These are phyloP conservation scores for Mycena sp. DNA, from an alignment of 1,284 basidiomycete species.

Conservation along the genomic window DNA sequence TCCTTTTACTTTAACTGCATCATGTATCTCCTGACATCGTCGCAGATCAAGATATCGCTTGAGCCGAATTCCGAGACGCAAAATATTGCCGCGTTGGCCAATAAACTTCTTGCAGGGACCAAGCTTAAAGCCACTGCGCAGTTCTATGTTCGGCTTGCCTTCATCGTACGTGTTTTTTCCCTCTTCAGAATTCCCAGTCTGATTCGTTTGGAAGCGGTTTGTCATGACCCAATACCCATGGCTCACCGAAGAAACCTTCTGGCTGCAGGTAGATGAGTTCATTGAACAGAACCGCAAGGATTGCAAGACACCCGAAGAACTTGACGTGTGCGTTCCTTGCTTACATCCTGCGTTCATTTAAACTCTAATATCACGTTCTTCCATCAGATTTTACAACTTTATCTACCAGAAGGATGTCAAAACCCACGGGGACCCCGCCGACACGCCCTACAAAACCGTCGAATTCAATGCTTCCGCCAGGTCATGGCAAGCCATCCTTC, in stretches of 20 bases:
- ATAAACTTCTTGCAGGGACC: too few relatives aligned
- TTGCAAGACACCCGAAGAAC: not conserved
- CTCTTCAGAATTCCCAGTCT: too few relatives aligned
- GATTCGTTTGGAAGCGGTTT: not conserved
- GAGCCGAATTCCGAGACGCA: too few relatives aligned
- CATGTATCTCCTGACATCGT: too few relatives aligned
- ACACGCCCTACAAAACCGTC: not conserved
- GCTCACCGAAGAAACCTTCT: constrained; percentile 1
- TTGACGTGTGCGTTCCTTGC: not conserved
- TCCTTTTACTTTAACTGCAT: too few relatives aligned
- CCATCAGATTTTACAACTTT: not conserved
- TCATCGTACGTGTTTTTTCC: not conserved
- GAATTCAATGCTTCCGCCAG: not conserved
- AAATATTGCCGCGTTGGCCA: too few relatives aligned
- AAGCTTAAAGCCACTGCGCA: too few relatives aligned
- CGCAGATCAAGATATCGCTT: too few relatives aligned
- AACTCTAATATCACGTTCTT: not conserved
- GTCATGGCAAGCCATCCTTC: not conserved
- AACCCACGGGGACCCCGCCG: not conserved
- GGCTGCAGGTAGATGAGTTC: not conserved
- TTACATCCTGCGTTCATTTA: not conserved
- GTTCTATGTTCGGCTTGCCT: too few relatives aligned
- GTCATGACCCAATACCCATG: not conserved
- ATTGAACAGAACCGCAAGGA: not conserved
- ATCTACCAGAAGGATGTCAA: not conserved